Evolutionary conservation across 805 yeast genomes (phyloP).

Genomic region (Saturnispora galanensis): DNA sequence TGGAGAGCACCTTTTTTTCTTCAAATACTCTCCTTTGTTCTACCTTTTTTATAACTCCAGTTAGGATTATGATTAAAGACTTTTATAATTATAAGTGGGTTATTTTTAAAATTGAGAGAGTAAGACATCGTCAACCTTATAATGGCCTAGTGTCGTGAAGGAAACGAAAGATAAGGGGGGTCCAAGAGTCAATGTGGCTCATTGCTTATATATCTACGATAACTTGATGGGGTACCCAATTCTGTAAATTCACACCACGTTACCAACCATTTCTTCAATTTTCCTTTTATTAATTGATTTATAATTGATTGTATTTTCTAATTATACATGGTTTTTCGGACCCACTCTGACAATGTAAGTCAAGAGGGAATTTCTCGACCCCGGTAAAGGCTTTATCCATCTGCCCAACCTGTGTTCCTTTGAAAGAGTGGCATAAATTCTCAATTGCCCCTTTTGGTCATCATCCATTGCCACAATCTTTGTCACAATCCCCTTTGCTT

Average conservation of each 20-base stretch:
- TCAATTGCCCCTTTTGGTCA: constrained; percentile 40
- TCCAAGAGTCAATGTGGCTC: no score
- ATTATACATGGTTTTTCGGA: background rate
- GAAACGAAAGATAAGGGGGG: no score
- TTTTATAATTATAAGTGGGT: background rate
- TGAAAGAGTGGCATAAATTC: constrained; percentile 57
- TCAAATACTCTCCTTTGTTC: background rate
- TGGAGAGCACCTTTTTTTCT: background rate
- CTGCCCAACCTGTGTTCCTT: constrained; percentile 88
- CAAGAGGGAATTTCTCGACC: constrained; percentile 66
- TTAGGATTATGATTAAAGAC: constrained; percentile 1
- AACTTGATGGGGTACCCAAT: no score
- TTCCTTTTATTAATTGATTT: no score
- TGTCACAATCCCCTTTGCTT: constrained; percentile 63
- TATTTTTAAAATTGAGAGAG: no score
- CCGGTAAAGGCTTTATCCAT: constrained; percentile 57
- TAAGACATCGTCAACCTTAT: no score
- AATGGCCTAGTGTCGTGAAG: no score
- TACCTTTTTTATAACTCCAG: background rate
- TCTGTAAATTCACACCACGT: no score
- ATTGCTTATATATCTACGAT: no score
- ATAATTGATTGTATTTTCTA: no score
- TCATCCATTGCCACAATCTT: constrained; percentile 47
- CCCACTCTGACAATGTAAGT: constrained; percentile 35
- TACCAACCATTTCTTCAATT: no score